phyloP scores from a whole-genome alignment of 1,284 basidiomycete species.

The Tilletia setariae region DNA sequence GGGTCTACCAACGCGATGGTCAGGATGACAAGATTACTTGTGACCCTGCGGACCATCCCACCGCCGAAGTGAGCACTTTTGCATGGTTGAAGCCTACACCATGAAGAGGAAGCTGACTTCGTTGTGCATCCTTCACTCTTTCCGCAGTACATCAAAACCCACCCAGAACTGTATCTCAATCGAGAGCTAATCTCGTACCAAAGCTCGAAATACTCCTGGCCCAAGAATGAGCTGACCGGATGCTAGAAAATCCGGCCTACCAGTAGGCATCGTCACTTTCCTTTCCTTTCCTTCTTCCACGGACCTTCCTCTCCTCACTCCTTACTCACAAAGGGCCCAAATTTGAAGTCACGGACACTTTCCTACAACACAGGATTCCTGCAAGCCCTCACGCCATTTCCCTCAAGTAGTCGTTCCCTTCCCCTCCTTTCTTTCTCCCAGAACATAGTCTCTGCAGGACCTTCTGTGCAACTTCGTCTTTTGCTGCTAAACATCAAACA shows the following conservation, averaged over 20 bases:
- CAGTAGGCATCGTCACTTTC: neutral
- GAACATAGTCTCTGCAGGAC: no score
- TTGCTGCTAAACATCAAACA: constrained; percentile 11
- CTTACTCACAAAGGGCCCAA: no score
- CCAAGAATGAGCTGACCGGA: constrained; percentile 27
- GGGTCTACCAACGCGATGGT: constrained; percentile 58
- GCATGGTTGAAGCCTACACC: no score
- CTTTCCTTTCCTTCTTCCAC: neutral
- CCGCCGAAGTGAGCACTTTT: constrained; percentile 19
- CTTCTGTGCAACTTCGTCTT: no score
- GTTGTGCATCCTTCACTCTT: neutral
- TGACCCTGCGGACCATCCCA: constrained; percentile 47
- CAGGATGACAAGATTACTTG: constrained; percentile 48
- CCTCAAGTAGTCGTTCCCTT: no score
- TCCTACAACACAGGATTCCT: no score
- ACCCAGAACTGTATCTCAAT: constrained; percentile 50
- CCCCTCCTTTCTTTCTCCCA: no score
- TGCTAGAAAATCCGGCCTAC: neutral
- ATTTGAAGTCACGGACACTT: no score
- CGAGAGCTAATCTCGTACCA: constrained; percentile 38
- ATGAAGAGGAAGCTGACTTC: neutral
- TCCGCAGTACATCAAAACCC: constrained; percentile 47
- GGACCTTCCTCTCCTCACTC: no score
- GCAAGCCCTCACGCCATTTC: no score
- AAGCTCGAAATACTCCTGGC: constrained; percentile 20